Evolutionary conservation across 148 eudicot genomes (phyloP).

Genomic region (Rhododendron ovatum): DNA sequence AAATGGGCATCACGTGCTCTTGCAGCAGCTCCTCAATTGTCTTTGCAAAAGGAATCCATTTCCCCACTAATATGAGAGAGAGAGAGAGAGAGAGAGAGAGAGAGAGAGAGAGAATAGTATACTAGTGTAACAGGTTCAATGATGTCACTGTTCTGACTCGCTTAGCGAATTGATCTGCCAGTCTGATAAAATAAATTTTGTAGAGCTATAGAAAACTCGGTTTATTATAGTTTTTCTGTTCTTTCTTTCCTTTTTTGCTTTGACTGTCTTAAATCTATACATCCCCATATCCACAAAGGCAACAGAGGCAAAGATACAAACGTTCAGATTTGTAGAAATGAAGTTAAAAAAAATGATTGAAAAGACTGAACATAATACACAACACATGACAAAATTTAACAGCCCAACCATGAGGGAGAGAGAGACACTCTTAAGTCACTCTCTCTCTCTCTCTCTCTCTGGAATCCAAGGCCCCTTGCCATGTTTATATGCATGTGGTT

Average conservation of each 20-base stretch:
- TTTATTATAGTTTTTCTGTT: background rate
- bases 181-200: background rate
- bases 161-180: background rate
- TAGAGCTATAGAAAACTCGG: no score
- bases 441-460: background rate
- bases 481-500: background rate
- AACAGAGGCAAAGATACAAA: background rate
- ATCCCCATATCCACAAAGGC: background rate
- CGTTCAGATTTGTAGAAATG: conserved; percentile 7
- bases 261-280: conserved; percentile 1
- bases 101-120: background rate
- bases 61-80: background rate
- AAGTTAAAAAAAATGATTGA: background rate
- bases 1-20: conserved; percentile 22
- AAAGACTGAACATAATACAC: background rate
- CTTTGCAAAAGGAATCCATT: conserved; percentile 5
- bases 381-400: background rate
- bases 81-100: conserved; percentile 2
- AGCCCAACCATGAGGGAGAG: conserved; percentile 1
- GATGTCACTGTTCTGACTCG: background rate
- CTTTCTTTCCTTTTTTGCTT: background rate
- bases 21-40: conserved; percentile 20
- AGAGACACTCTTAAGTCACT: background rate
- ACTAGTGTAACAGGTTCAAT: background rate
- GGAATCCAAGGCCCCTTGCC: background rate